Evolutionary conservation across 192 early-diverging fungal species (phyloP).

Genomic region (Spinellus fusiger): DNA sequence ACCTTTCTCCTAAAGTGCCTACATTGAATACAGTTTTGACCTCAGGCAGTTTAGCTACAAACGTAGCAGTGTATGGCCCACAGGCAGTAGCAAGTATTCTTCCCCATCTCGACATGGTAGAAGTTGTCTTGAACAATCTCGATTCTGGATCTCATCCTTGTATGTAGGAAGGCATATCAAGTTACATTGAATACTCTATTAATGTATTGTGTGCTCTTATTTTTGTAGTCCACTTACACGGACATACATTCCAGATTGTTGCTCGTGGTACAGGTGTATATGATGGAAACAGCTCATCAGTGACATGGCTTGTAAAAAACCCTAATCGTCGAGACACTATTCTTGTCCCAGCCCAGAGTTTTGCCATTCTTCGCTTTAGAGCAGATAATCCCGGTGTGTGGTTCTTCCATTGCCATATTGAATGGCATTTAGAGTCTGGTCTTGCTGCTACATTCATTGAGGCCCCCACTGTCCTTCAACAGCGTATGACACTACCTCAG

Average conservation of each 20-base stretch:
- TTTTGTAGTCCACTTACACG: conserved; percentile 75
- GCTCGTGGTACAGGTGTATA: conserved; percentile 54
- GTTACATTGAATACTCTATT: too few relatives aligned
- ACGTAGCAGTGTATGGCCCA: conserved; percentile 55
- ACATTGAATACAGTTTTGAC: conserved; percentile 60
- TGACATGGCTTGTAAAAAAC: conserved; percentile 37
- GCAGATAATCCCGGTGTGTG: conserved; percentile 80
- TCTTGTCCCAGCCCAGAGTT: conserved; percentile 59
- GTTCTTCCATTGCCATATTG: conserved; percentile 87
- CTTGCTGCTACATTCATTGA: conserved; percentile 65
- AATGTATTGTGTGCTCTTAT: too few relatives aligned
- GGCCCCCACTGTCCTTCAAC: conserved; percentile 60
- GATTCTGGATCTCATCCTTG: conserved; percentile 63
- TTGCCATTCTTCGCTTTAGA: conserved; percentile 64
- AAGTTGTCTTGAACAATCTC: conserved; percentile 72
- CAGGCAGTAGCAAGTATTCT: conserved; percentile 57
- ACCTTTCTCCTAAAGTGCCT: conserved; percentile 59
- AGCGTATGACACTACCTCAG: conserved; percentile 47
- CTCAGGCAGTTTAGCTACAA: conserved; percentile 44
- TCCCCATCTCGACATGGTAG: conserved; percentile 53
- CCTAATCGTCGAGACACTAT: conserved; percentile 75
- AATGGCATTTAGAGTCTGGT: conserved; percentile 69
- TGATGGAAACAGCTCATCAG: conserved; percentile 31
- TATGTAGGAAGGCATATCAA: neutral
- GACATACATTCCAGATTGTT: conserved; percentile 77